Evolutionary conservation across 129 eudicot genomes (phyloP), one percentile per base, ranked within the genome.

Genomic region (Apium graveolens): DNA sequence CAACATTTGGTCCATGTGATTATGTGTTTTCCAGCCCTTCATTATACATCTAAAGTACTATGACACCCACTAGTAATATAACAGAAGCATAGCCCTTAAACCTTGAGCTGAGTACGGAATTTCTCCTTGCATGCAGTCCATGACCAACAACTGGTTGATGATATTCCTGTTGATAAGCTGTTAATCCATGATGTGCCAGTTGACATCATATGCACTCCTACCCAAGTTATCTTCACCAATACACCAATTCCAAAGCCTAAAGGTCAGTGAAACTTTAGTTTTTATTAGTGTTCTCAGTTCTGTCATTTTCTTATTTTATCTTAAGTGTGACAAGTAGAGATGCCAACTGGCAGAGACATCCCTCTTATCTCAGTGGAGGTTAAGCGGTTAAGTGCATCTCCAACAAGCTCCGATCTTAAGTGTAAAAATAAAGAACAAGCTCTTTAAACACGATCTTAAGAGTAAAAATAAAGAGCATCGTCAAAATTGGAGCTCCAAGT

Each of bases 191-290:
- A 93, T 75, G 98, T 93, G n/a, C 98, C 98, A 3, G 97, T 93
- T 62, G 98, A 93, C 79, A 93, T 93, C 79, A 89, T 93, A 82
- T 93, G 98, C 88, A 93, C 98, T 70, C 97, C 98, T 1, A 91
- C 98, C 62, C 95, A 66, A 78, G 85, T 93, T 66, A 93, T 93
- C 74, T 93, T 84, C 62, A 93, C 98, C 78, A 86, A 91, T 75
- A 93, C 93, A 6, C 49, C 90, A 48, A 93, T 93, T 71, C 97
- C 98, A 11, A 93, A 93, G 82, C 97, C 98, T 70, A 97, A 91
- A 91, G 98, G 96, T 93, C 45, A 44, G 86, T 82, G 24, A 34
- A 39, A 46, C 57, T 5, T 70, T 18, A 21, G 18, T n/a, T 6
- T 55, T 81, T 69, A 35, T 73, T 39, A 49, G 13, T 38, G 16